Percentiles rank a stretch among this genome's conserved stretches.
phyloP scores from a whole-genome alignment of 805 yeast species.

The Hyphopichia homilentoma region DNA sequence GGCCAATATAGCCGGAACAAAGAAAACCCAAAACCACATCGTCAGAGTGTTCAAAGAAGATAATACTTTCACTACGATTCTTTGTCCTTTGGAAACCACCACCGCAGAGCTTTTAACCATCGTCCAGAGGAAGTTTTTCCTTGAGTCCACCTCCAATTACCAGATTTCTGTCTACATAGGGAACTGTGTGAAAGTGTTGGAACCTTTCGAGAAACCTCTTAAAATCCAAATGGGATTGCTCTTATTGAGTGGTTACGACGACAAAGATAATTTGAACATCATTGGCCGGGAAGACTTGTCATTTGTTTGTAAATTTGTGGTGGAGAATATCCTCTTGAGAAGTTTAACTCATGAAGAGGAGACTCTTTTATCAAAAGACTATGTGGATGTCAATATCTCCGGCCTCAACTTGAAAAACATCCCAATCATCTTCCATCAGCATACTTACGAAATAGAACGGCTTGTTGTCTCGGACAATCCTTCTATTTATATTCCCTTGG shows the following conservation, averaged over 20 bases:
- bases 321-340: slow-evolving; percentile 59
- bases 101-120: slow-evolving; percentile 69
- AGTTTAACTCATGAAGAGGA: slow-evolving; percentile 68
- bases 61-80: slow-evolving; percentile 79
- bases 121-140: slow-evolving; percentile 73
- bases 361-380: slow-evolving; percentile 58
- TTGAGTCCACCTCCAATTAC: slow-evolving; percentile 66
- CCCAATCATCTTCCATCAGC: slow-evolving; percentile 77
- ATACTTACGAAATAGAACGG: slow-evolving; percentile 74
- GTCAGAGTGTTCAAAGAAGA: slow-evolving; percentile 79
- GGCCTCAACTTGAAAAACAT: slow-evolving; percentile 76
- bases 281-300: slow-evolving; percentile 83
- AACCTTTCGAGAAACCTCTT: slow-evolving; percentile 71
- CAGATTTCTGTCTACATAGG: slow-evolving; percentile 76
- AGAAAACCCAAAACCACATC: slow-evolving; percentile 38
- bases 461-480: slow-evolving; percentile 86
- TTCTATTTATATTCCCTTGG: slow-evolving; percentile 76
- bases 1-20: slow-evolving; percentile 8
- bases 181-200: slow-evolving; percentile 67
- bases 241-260: slow-evolving; percentile 72
- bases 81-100: slow-evolving; percentile 74
- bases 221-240: slow-evolving; percentile 71
- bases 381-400: slow-evolving; percentile 68
- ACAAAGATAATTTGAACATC: slow-evolving; percentile 70
- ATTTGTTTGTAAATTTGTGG: slow-evolving; percentile 74